These are phyloP conservation scores for Apostasia ramifera DNA, from an alignment of 106 monocot genomes.

Conservation along the genomic window DNA sequence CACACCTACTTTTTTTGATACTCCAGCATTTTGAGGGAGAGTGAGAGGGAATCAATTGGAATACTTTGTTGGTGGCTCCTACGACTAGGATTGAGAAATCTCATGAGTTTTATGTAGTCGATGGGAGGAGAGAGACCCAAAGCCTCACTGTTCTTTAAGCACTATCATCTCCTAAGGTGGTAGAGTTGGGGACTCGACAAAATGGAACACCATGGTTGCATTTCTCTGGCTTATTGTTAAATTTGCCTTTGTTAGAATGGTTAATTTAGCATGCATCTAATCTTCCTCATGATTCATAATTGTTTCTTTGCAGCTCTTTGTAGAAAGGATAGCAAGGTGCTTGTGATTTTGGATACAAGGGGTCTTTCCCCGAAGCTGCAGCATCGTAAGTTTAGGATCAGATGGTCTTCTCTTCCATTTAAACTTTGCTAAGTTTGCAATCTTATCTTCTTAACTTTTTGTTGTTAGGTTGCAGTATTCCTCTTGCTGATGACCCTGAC, in stretches of 20 bases:
- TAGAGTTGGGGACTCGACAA: not conserved
- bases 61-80: too few relatives aligned
- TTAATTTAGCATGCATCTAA: not conserved
- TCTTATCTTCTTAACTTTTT: constrained; percentile 11
- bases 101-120: too few relatives aligned
- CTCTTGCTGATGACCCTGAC: constrained; percentile 74
- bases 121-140: too few relatives aligned
- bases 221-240: not conserved
- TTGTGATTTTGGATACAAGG: constrained; percentile 48
- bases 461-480: constrained; percentile 68
- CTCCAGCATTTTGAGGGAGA: too few relatives aligned
- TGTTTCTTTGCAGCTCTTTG: constrained; percentile 45
- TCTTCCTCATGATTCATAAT: not conserved
- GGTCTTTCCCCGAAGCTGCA: constrained; percentile 40
- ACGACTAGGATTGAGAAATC: too few relatives aligned
- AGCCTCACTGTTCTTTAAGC: too few relatives aligned
- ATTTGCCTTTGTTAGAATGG: not conserved
- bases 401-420: not conserved
- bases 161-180: too few relatives aligned
- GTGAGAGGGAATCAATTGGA: too few relatives aligned
- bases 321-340: constrained; percentile 58
- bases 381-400: constrained; percentile 49
- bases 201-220: not conserved
- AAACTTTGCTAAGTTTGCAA: not conserved
- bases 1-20: too few relatives aligned